Evolutionary conservation across 805 yeast genomes (phyloP), one percentile per base, ranked within the genome.

Genomic region (Sugiyamaella qingdaonensis): DNA sequence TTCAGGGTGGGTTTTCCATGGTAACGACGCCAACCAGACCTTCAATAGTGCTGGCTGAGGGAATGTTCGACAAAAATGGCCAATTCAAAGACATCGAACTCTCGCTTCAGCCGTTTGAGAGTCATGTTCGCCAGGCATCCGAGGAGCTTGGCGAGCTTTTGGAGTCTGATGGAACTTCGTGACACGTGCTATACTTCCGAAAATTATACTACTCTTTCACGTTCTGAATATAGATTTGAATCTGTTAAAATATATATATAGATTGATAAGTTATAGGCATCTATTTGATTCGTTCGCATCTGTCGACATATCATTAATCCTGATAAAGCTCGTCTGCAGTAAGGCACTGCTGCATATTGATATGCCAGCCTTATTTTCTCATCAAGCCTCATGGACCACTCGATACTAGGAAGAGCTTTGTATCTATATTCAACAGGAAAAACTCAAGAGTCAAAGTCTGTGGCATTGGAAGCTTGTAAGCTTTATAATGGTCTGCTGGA

Each of bases 1-100:
- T 60, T 10, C 24, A 39, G 19, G 21, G 43, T 19, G 43, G 43
- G 13, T 19, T 39, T 4, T 14, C 24, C 43, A 39, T 39, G 43
- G 19, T 10, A 9, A 39, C 19, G 24, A 39, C 43, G 13, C 24
- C 5, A 5, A 39, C 43, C 13, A 39, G 43, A 16, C 43, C 43
- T 10, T 7, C 24, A 3, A 19, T 39, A 10, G 43, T 39, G 24
- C 14, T 39, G 13, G 19, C 43, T 10, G 13, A 39, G 9, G 43
- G 13, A 16, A 39, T 39, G 43, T 39, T 39, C 19, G 43, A 39
- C 19, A 21, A 5, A 13, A 21, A 39, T 14, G 43, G 43, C 13
- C 19, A 39, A 21, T 39, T 39, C 19, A 13, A n/a, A 21, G 43
- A 39, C 24, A 19, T 39, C 3, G 21, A 39, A 4, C 14, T 14